Evolutionary conservation across 2,329 filamentous ascomycete species (phyloP).

Genomic region (Hypomyces perniciosus): DNA sequence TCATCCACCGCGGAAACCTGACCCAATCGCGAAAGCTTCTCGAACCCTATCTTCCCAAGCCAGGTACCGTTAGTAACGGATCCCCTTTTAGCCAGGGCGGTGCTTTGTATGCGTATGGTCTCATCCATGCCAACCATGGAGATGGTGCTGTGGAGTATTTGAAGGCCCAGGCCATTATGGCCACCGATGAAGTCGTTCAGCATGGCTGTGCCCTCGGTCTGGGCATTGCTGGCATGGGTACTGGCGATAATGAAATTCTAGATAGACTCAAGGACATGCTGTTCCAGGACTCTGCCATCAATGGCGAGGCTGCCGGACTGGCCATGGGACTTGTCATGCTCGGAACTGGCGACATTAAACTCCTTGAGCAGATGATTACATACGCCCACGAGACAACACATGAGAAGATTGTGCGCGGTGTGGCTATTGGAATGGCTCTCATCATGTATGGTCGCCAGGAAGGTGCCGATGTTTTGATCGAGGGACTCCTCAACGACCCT

Average conservation of each 20-base stretch:
- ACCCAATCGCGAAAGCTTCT: slow-evolving; percentile 89
- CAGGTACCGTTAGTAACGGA: slow-evolving; percentile 65
- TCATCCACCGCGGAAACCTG: slow-evolving; percentile 93
- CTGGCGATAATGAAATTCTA: slow-evolving; percentile 83
- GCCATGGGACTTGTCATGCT: slow-evolving; percentile 98
- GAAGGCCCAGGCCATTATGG: slow-evolving; percentile 65
- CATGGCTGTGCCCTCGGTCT: slow-evolving; percentile 93
- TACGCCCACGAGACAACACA: slow-evolving; percentile 98
- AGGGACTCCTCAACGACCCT: slow-evolving; percentile 85
- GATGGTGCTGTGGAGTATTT: slow-evolving; percentile 81
- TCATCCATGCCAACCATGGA: slow-evolving; percentile 97
- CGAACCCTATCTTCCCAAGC: slow-evolving; percentile 86
- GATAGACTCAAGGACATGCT: slow-evolving; percentile 85
- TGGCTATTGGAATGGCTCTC: slow-evolving; percentile 92
- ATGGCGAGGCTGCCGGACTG: slow-evolving; percentile 91
- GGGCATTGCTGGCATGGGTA: slow-evolving; percentile 96
- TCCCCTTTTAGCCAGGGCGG: slow-evolving; percentile 96
- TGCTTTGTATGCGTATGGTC: slow-evolving; percentile 86
- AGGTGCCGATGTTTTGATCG: slow-evolving; percentile 88
- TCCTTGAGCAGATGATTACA: slow-evolving; percentile 92
- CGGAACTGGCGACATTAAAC: slow-evolving; percentile 91
- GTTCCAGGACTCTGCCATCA: slow-evolving; percentile 90
- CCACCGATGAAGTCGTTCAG: slow-evolving; percentile 88
- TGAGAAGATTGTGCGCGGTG: slow-evolving; percentile 95
- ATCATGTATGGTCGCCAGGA: slow-evolving; percentile 98